phyloP scores from a whole-genome alignment of 768 basidiomycete genomes.

The Mrakia blollopis region DNA sequence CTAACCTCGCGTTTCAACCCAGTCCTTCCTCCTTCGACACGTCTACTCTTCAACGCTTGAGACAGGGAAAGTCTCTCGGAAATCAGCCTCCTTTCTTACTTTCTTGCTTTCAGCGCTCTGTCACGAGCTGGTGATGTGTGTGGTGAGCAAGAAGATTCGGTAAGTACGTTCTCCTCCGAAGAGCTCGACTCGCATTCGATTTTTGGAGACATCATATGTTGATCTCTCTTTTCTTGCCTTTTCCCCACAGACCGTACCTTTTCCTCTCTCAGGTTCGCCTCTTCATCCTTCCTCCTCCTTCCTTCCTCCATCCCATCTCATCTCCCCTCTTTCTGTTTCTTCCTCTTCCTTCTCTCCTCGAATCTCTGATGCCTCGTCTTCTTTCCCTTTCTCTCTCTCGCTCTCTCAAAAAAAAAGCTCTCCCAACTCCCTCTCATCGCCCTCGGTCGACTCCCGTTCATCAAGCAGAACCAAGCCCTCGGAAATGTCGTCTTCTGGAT shows the following conservation, averaged over 20 bases:
- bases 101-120: constrained; percentile 84
- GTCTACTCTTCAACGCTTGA: constrained; percentile 87
- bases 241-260: background rate
- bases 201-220: no score
- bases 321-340: constrained; percentile 38
- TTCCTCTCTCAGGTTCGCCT: background rate
- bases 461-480: constrained; percentile 74
- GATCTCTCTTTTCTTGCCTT: constrained; percentile 36
- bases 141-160: constrained; percentile 90
- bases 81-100: constrained; percentile 83
- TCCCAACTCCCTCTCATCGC: constrained; percentile 39
- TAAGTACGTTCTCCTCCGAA: constrained; percentile 39
- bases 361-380: background rate
- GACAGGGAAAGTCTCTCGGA: constrained; percentile 66
- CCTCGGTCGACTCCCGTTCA: constrained; percentile 65
- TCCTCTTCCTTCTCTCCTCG: background rate
- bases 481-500: constrained; percentile 81
- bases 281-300: constrained; percentile 37
- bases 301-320: background rate
- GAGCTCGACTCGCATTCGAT: no score
- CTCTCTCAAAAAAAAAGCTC: background rate
- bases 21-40: constrained; percentile 70
- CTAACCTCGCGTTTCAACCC: background rate
- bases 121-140: constrained; percentile 93
- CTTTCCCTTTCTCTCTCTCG: background rate